Conservation (phyloP, 345 rosid genomes). For the Linum trigynum region DNA sequence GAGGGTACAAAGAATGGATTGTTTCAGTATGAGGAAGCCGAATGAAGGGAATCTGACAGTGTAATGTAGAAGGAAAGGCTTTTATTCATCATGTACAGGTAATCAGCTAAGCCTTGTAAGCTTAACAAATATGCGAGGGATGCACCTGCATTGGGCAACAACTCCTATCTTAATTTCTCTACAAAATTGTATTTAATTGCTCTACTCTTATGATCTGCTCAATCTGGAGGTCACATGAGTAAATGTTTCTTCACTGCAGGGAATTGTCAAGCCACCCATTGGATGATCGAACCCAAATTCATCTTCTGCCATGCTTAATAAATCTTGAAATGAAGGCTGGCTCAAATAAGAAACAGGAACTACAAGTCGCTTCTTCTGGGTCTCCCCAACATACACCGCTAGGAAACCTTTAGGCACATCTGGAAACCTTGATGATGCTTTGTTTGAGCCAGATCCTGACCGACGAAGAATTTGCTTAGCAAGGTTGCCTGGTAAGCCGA, state of each 20-base stretch:
- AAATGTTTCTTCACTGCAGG: not conserved
- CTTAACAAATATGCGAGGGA: too few relatives aligned
- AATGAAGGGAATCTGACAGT: too few relatives aligned
- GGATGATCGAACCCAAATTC: conserved; percentile 1
- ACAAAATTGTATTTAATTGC: too few relatives aligned
- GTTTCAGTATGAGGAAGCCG: too few relatives aligned
- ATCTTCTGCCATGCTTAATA: not conserved
- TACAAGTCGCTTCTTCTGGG: not conserved
- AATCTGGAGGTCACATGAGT: not conserved
- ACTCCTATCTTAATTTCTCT: too few relatives aligned
- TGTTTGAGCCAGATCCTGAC: too few relatives aligned
- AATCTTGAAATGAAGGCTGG: conserved; percentile 2
- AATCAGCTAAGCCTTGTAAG: too few relatives aligned
- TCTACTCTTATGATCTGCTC: not conserved
- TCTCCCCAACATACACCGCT: conserved; percentile 1
- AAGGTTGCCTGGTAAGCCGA: not conserved
- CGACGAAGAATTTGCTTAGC: conserved; percentile 6
- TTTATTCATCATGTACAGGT: too few relatives aligned
- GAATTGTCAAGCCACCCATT: conserved; percentile 1
- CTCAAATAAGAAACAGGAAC: not conserved
- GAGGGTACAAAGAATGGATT: too few relatives aligned
- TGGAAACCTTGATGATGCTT: not conserved
- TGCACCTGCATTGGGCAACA: too few relatives aligned
- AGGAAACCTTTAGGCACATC: conserved; percentile 6
- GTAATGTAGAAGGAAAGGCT: too few relatives aligned